Conservation (phyloP, 176 grass and related monocot species). For the Pharus latifolius region DNA sequence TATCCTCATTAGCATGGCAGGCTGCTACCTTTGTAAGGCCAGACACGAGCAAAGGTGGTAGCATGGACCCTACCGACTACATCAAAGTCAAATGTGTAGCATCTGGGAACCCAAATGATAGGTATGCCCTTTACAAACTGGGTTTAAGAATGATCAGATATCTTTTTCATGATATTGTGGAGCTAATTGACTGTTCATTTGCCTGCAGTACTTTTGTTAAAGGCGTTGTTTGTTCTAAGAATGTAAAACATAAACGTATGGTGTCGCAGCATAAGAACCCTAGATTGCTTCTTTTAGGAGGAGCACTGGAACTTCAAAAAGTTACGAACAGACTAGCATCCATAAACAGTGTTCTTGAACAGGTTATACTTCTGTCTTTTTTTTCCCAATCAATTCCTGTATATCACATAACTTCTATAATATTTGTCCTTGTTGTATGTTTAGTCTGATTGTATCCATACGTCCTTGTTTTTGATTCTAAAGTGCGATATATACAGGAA, state of each 20-base stretch:
- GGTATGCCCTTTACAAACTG: slow-evolving; percentile 34
- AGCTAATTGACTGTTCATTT: slow-evolving; percentile 44
- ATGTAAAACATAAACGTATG: slow-evolving; percentile 99
- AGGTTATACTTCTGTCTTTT: slow-evolving; percentile 30
- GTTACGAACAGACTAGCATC: slow-evolving; percentile 79
- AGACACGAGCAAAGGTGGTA: slow-evolving; percentile 83
- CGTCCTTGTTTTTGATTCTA: slow-evolving; percentile 8
- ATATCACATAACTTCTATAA: background rate
- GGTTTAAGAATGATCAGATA: background rate
- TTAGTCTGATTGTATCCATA: slow-evolving; percentile 8
- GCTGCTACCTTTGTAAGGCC: slow-evolving; percentile 85
- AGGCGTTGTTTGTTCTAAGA: slow-evolving; percentile 97
- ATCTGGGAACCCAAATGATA: slow-evolving; percentile 76
- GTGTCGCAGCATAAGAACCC: slow-evolving; percentile 83
- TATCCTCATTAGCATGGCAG: slow-evolving; percentile 81
- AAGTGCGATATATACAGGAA: slow-evolving; percentile 46
- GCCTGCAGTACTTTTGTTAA: slow-evolving; percentile 69
- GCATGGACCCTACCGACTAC: slow-evolving; percentile 89
- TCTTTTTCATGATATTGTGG: slow-evolving; percentile 1
- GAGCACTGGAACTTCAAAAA: slow-evolving; percentile 84
- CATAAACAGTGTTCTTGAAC: slow-evolving; percentile 66
- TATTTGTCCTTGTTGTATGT: too few relatives aligned
- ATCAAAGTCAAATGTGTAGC: slow-evolving; percentile 92
- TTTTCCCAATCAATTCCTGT: background rate
- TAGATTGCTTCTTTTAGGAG: slow-evolving; percentile 89